Evolutionary conservation across 2,329 filamentous ascomycete species (phyloP).

Genomic region (Stagonosporopsis rhizophila): DNA sequence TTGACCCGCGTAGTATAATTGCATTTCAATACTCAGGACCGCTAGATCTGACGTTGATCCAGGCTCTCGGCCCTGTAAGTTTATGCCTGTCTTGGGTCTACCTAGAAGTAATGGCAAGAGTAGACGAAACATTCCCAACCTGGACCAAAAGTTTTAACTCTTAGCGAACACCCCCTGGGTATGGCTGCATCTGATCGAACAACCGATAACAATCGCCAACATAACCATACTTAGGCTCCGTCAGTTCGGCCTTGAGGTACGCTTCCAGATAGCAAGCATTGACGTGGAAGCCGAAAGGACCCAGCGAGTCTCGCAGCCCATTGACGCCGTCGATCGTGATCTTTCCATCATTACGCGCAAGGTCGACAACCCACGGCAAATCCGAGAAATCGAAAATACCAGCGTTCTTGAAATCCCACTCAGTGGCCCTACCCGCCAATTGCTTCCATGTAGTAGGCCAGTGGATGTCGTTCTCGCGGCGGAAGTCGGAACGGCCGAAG

Average conservation of each 20-base stretch:
- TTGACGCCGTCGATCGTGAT: slow-evolving; percentile 1
- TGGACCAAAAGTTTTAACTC: neutral
- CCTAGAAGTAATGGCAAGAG: neutral
- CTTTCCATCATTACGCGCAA: slow-evolving; percentile 18
- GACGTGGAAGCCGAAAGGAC: slow-evolving; percentile 18
- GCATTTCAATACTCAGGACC: too few relatives aligned
- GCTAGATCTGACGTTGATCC: too few relatives aligned
- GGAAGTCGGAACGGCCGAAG: slow-evolving; percentile 71
- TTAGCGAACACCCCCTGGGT: neutral
- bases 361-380: slow-evolving; percentile 27
- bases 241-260: slow-evolving; percentile 20
- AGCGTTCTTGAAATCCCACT: slow-evolving; percentile 32
- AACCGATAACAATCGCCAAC: slow-evolving; percentile 22
- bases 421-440: slow-evolving; percentile 26
- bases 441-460: slow-evolving; percentile 67
- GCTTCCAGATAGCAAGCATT: slow-evolving; percentile 29
- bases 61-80: too few relatives aligned
- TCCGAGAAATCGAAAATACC: slow-evolving; percentile 36
- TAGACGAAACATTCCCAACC: neutral
- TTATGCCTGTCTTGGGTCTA: too few relatives aligned
- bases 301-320: slow-evolving; percentile 12
- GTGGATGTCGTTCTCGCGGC: slow-evolving; percentile 95
- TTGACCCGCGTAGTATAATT: too few relatives aligned
- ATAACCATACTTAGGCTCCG: neutral
- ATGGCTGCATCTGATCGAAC: slow-evolving; percentile 18